Evolutionary conservation across 176 grass and related monocot genomes (phyloP), one percentile per base, ranked within the genome.

Genomic region (Aegilops umbellulata): DNA sequence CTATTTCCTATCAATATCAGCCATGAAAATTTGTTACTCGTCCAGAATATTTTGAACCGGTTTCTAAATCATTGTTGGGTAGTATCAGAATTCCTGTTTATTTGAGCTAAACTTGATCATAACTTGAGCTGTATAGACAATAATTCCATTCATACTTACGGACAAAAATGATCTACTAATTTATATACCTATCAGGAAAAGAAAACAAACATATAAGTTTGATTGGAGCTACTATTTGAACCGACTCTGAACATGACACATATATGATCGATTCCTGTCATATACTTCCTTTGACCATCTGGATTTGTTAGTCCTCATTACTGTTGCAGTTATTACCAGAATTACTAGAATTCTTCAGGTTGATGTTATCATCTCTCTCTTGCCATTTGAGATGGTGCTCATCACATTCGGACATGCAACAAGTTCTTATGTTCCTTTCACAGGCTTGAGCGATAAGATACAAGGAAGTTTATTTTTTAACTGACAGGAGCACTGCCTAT

Each of bases 391-490:
- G 70, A 74, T 74, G 39, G 23, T 47, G 39, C 38, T 47, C 68
- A 73, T 14, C 23, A 16, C 12, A 74, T 74, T 46, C 70, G 1
- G 39, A 46, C 5, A 53, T 53, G 23, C 70, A 13, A 46, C 23
- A 74, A 47, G n/a, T 39, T 46, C 70, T 74, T 73, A 17, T 27
- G 70, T 74, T 74, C 70, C 70, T 74, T 74, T 27, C 70, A 74
- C 13, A 26, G 3, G 25, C n/a, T 46, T 3, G 14, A 25, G 69
- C 16, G 23, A 47, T 74, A 46, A 74, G 12, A 46, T 74, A 74
- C 38, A 74, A 8, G 70, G 11, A 46, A 2, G 36, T 74, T 46
- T 74, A 44, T 16, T 44, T 44, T 53, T 53, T 53, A 19, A 53
- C 49, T 25, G 70, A n/a, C 39, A 26, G 39, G 23, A 74, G 39